phyloP scores from a whole-genome alignment of 148 eudicot species.

The Chenopodium quinoa region DNA sequence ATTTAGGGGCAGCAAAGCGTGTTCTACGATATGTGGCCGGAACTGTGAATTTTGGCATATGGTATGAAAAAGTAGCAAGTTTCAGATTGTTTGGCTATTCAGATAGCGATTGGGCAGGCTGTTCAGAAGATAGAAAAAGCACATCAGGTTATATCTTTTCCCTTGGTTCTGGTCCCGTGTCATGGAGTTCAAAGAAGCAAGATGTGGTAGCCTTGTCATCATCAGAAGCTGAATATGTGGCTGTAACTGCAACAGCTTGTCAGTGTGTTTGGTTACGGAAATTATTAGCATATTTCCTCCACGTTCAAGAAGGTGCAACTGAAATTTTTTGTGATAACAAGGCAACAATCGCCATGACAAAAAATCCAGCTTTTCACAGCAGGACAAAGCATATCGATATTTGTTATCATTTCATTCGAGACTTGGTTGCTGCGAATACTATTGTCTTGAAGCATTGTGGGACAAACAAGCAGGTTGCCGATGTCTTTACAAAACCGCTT shows the following conservation, averaged over 20 bases:
- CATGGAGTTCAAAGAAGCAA: constrained; percentile 10
- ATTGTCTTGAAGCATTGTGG: background rate
- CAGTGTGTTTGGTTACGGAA: background rate
- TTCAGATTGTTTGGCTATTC: constrained; percentile 12
- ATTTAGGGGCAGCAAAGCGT: background rate
- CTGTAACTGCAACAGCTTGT: background rate
- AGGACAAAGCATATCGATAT: constrained; percentile 9
- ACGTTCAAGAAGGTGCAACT: background rate
- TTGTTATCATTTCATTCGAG: background rate
- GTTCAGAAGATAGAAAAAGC: background rate
- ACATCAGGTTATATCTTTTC: background rate
- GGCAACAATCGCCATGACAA: constrained; percentile 10
- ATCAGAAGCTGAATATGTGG: background rate
- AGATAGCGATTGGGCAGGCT: constrained; percentile 12
- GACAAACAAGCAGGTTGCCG: background rate
- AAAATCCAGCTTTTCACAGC: constrained; percentile 7
- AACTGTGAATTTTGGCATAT: background rate
- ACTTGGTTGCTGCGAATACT: background rate
- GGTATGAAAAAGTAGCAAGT: background rate
- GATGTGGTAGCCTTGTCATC: constrained; percentile 12
- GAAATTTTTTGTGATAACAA: constrained; percentile 16
- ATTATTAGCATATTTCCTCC: background rate
- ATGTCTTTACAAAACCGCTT: background rate
- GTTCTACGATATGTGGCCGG: background rate
- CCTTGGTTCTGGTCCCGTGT: background rate